phyloP scores from a whole-genome alignment of 805 yeast species.

The Lipomyces japonicus region DNA sequence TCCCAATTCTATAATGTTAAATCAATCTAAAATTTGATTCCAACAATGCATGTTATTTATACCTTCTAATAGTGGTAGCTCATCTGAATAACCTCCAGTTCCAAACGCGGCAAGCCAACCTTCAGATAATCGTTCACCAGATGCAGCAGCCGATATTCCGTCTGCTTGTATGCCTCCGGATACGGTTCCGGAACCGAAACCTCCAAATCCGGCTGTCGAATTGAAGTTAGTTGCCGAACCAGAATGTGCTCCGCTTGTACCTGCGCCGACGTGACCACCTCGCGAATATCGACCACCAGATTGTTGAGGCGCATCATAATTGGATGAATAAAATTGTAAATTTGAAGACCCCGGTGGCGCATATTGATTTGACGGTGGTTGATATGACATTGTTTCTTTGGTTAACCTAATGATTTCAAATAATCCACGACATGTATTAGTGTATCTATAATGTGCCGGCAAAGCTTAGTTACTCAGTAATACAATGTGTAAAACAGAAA shows the following conservation, averaged over 20 bases:
- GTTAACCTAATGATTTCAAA: no score
- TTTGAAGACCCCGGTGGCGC: conserved; percentile 17
- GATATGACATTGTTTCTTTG: background rate
- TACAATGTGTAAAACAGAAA: no score
- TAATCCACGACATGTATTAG: no score
- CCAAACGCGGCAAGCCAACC: conserved; percentile 92
- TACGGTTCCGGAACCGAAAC: conserved; percentile 38
- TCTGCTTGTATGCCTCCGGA: conserved; percentile 31
- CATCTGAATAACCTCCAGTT: conserved; percentile 91
- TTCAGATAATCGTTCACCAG: conserved; percentile 49
- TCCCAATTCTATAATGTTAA: conserved; percentile 58
- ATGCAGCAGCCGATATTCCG: conserved; percentile 38
- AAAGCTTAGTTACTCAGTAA: no score
- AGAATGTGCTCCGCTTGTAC: background rate
- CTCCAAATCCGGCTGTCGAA: conserved; percentile 26
- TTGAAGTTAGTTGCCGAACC: background rate
- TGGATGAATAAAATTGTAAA: conserved; percentile 36
- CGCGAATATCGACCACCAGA: background rate
- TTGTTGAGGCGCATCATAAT: conserved; percentile 26
- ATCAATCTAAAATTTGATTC: background rate
- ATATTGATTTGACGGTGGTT: background rate
- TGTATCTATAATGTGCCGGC: no score
- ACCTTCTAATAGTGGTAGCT: conserved; percentile 78
- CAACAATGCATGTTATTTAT: background rate
- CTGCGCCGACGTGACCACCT: background rate